These are phyloP conservation scores for Neurospora sublineolata DNA, from an alignment of 495 filamentous ascomycete species.

Conservation along the genomic window DNA sequence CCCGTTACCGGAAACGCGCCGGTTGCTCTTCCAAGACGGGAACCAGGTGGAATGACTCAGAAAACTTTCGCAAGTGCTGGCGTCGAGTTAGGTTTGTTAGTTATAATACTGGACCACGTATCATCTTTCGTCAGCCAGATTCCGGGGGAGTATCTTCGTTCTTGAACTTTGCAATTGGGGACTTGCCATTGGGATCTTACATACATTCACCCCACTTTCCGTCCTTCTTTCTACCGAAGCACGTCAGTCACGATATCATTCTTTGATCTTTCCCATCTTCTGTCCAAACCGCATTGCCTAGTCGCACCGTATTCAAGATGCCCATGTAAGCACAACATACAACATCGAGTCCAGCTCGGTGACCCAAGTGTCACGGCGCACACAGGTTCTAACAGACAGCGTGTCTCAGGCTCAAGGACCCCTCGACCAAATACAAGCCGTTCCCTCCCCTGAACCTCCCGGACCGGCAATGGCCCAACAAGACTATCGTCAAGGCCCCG, in stretches of 20 bases:
- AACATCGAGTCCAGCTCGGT: not conserved
- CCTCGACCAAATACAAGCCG: conserved; percentile 79
- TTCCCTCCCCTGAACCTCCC: conserved; percentile 66
- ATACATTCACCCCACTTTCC: conserved; percentile 1
- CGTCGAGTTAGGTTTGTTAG: not conserved
- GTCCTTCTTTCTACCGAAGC: conserved; percentile 1
- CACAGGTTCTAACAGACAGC: conserved; percentile 5
- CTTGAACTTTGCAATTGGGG: not conserved
- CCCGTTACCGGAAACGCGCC: not conserved
- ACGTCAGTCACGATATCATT: not conserved
- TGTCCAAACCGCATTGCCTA: conserved; percentile 1
- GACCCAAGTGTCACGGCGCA: conserved; percentile 10
- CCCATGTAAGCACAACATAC: conserved; percentile 22
- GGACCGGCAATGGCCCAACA: conserved; percentile 85
- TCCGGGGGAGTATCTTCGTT: not conserved
- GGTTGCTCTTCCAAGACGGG: not conserved
- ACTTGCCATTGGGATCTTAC: not conserved
- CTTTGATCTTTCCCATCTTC: not conserved
- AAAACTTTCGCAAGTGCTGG: not conserved
- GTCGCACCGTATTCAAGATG: conserved; percentile 14
- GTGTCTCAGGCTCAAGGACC: conserved; percentile 73
- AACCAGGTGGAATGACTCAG: not conserved
- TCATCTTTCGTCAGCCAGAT: not conserved
- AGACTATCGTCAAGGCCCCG: conserved; percentile 65
- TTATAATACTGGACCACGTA: not conserved